Conservation (phyloP, 1,139 yeast genomes). For the Magnusiomyces ingens region DNA sequence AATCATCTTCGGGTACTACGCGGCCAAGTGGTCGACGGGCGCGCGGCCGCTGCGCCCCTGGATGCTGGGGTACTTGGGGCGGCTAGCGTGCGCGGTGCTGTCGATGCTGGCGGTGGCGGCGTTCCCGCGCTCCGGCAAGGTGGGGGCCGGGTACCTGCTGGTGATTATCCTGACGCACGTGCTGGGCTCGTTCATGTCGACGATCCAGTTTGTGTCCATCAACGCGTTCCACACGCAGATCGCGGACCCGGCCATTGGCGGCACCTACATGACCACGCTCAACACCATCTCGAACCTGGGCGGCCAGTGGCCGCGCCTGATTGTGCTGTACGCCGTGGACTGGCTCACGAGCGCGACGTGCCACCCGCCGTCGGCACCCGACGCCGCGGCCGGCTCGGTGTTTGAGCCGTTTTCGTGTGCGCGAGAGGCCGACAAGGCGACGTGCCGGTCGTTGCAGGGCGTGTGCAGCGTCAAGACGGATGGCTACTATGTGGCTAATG, state of each 20-base stretch:
- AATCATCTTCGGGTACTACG: conserved; percentile 88
- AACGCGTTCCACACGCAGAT: conserved; percentile 93
- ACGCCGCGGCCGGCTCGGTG: too few relatives aligned
- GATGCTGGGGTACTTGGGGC: conserved; percentile 83
- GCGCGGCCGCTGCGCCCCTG: conserved; percentile 71
- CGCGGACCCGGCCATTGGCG: conserved; percentile 94
- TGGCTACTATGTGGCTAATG: conserved; percentile 78
- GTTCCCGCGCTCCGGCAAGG: conserved; percentile 59
- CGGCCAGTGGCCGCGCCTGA: conserved; percentile 93
- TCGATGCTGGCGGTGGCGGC: conserved; percentile 68
- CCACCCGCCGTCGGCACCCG: too few relatives aligned
- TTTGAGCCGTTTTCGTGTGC: conserved; percentile 39
- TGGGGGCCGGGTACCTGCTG: conserved; percentile 49
- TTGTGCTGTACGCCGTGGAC: conserved; percentile 75
- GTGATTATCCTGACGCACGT: conserved; percentile 76
- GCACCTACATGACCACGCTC: conserved; percentile 94
- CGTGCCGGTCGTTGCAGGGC: conserved; percentile 54
- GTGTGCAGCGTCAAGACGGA: conserved; percentile 50
- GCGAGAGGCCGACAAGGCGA: conserved; percentile 38
- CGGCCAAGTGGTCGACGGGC: conserved; percentile 90
- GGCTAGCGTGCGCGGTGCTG: conserved; percentile 64
- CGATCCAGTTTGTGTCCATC: conserved; percentile 89
- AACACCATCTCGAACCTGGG: conserved; percentile 91
- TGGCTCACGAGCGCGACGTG: conserved; percentile 64
- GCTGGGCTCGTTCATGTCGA: conserved; percentile 83